Evolutionary conservation across 306 rosid species (phyloP).

Genomic region (Medicago arabica): DNA sequence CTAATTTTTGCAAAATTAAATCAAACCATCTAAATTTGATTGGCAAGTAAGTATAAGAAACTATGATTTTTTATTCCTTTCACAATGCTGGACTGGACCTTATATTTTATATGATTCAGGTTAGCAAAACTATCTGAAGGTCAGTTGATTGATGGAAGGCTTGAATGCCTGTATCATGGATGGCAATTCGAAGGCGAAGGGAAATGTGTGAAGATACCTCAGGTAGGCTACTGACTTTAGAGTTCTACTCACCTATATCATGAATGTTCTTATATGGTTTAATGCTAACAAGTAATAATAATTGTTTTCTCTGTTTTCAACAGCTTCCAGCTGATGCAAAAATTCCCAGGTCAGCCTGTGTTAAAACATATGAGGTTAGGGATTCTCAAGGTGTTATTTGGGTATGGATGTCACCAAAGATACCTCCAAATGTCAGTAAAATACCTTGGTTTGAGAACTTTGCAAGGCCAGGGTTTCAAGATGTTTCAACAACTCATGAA

Average conservation of each 20-base stretch:
- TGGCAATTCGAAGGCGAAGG: slow-evolving; percentile 99
- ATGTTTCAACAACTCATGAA: slow-evolving; percentile 80
- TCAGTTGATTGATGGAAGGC: slow-evolving; percentile 86
- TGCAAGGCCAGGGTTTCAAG: slow-evolving; percentile 83
- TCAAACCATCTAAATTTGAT: neutral
- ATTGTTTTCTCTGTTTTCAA: slow-evolving; percentile 22
- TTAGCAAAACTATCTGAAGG: slow-evolving; percentile 96
- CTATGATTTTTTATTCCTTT: neutral
- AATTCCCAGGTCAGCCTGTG: slow-evolving; percentile 86
- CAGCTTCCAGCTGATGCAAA: slow-evolving; percentile 96
- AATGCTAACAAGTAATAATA: slow-evolving; percentile 3
- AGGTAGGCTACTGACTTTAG: slow-evolving; percentile 56
- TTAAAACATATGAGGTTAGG: slow-evolving; percentile 71
- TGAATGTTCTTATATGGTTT: neutral
- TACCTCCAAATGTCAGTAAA: slow-evolving; percentile 66
- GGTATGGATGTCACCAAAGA: slow-evolving; percentile 95
- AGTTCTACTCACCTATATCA: neutral
- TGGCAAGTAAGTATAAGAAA: slow-evolving; percentile 4
- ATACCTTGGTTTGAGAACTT: slow-evolving; percentile 94
- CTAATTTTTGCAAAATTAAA: neutral
- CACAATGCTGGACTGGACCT: slow-evolving; percentile 41
- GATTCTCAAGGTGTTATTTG: slow-evolving; percentile 95
- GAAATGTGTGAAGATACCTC: slow-evolving; percentile 94
- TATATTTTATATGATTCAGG: slow-evolving; percentile 51
- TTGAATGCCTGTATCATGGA: slow-evolving; percentile 95